Evolutionary conservation across 1,284 basidiomycete species (phyloP), one percentile per base, ranked within the genome.

Genomic region (Irpex lacteus): DNA sequence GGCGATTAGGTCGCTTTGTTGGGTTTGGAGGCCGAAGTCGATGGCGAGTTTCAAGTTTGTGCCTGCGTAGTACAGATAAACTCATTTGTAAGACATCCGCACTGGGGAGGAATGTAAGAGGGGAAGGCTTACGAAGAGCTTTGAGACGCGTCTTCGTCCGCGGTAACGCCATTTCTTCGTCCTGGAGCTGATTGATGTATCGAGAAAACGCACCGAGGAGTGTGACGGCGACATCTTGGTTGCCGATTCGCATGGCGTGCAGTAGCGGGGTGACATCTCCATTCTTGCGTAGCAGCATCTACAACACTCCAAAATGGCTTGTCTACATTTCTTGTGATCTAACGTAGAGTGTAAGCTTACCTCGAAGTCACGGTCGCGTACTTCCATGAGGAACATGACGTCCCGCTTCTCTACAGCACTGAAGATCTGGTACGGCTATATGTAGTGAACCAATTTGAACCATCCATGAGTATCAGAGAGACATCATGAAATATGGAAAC

Each of bases 21-120:
- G 86, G 67, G 85, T 87, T 65, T 90, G 84, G 37, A 94, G 78
- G 15, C 91, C 92, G 69, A 86, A 89, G 72, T 94, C 91, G 60
- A 94, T 94, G 9, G 91, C 92, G 62, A 91, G 82, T 73, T 92
- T 92, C 56, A 94, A 82, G 70, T 93, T 93, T 15, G 85, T 82
- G 60, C 91, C 91, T 91, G 26, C 26, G 26, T 26, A 26, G 26
- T 26, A 26, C 26, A 26, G 26, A 26, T 26, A 26, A 26, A 26
- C 26, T 26, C 26, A 26, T 26, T 26, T 26, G 26, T 26, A 26
- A 26, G 26, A 26, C 26, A 26, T 26, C 26, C 26, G 26, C 26
- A 26, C 26, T 26, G 26, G 26, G 26, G 26, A 26, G 26, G 26
- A 26, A 26, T 26, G 26, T 26, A 26, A 26, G 26, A 26, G 26